These are phyloP conservation scores for Aschersonia sp. DNA, from an alignment of 2,329 filamentous ascomycete genomes.

Conservation along the genomic window DNA sequence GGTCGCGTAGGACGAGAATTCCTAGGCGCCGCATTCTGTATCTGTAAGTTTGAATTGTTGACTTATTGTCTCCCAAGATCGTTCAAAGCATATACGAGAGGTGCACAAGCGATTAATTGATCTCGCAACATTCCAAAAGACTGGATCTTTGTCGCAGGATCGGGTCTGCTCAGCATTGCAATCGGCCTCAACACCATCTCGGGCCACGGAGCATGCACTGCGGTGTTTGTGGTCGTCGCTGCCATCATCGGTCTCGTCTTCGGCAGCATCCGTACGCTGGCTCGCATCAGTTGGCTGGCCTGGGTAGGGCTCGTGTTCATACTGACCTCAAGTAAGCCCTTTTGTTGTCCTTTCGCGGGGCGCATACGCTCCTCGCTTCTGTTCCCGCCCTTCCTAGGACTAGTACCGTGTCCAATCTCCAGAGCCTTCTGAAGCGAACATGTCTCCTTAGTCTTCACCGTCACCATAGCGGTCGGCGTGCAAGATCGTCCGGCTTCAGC, in stretches of 20 bases:
- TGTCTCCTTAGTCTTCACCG: constrained; percentile 1
- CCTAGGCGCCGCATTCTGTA: constrained; percentile 18
- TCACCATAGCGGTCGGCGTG: constrained; percentile 1
- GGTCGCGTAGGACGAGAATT: constrained; percentile 28
- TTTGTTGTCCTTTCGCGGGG: background rate
- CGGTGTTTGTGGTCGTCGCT: constrained; percentile 17
- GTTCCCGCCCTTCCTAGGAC: too few species aligned
- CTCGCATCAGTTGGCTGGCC: constrained; percentile 13
- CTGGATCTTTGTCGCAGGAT: constrained; percentile 16
- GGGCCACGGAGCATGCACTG: constrained; percentile 10
- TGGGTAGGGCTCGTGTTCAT: constrained; percentile 11
- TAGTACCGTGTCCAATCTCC: too few species aligned
- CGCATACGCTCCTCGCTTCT: too few species aligned
- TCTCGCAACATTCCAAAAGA: constrained; percentile 1
- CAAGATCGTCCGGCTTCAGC: constrained; percentile 10
- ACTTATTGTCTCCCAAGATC: background rate
- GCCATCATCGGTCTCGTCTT: constrained; percentile 12
- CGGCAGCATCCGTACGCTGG: constrained; percentile 13
- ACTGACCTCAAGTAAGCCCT: constrained; percentile 7
- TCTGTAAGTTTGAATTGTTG: constrained; percentile 13
- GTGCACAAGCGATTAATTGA: background rate
- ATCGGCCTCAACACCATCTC: constrained; percentile 22
- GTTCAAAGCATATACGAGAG: background rate
- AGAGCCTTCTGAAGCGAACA: background rate
- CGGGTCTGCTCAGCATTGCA: constrained; percentile 23